Percentiles rank a stretch among this genome's conserved stretches.
Conservation (phyloP, 2,329 filamentous ascomycete genomes). For the Trichoderma simmonsii region DNA sequence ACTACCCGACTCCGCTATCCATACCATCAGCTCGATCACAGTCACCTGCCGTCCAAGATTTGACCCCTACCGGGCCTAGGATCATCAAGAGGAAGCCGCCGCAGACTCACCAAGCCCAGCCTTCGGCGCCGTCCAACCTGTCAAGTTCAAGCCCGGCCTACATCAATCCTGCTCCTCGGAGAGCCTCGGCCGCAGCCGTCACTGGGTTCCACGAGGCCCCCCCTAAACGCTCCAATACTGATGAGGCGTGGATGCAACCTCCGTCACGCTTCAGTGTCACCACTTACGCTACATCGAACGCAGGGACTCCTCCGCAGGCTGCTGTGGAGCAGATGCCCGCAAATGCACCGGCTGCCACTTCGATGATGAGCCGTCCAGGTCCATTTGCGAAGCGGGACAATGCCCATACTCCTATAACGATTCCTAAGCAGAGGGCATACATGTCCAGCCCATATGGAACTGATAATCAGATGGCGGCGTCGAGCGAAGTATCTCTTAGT, state of each 20-base stretch:
- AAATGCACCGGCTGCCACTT: conserved; percentile 10
- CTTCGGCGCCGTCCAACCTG: background rate
- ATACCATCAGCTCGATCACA: conserved; percentile 18
- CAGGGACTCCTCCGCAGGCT: conserved; percentile 28
- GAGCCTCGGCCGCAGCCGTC: conserved; percentile 20
- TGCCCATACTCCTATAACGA: conserved; percentile 19
- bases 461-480: background rate
- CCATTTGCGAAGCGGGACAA: conserved; percentile 28
- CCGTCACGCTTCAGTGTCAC: conserved; percentile 62
- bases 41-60: conserved; percentile 24
- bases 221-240: conserved; percentile 22
- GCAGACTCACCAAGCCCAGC: conserved; percentile 24
- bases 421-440: background rate
- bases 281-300: conserved; percentile 53
- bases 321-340: conserved; percentile 22
- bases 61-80: conserved; percentile 32
- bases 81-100: conserved; percentile 48
- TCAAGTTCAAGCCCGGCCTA: conserved; percentile 17
- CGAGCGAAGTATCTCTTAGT: background rate
- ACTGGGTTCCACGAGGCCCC: conserved; percentile 19
- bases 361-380: conserved; percentile 34
- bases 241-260: conserved; percentile 48
- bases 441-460: conserved; percentile 3
- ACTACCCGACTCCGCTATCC: conserved; percentile 5
- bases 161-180: background rate